Base-by-base conservation (phyloP, 371 early-diverging fungal genomes). In the Quaeritorhiza haematococci region DNA sequence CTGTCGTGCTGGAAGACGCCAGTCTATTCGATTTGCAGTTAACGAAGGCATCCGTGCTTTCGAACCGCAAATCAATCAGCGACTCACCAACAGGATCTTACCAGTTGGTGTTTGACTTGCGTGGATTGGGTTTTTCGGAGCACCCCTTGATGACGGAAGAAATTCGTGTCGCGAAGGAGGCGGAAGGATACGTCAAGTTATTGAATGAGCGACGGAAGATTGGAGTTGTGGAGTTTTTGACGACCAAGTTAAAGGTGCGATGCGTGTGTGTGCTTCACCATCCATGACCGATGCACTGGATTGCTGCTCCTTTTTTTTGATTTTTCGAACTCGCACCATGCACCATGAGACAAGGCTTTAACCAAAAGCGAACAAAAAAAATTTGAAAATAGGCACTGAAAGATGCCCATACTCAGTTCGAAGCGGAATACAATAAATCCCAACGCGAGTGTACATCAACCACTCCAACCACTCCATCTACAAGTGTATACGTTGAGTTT, bases 61-160 rank as follows among this genome's bases (percentile, higher is more conserved):
- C 50, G 32, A 50, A 28, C 30, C 19, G 24, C 28, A 19, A 32
- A 28, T 28, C 28, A 50, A 19, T 30, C 10, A 28, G 24, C 8
- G 50, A 50, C 50, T 6, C 24, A 28, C 50, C 50, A 30, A 50
- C 29, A 8, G 69, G 63, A 26, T 32, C 58, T 17, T 71, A 64
- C 55, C 32, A 57, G 0, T 57, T 76, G n/a, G 62, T 69, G 30
- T 44, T 77, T 26, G 66, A 71, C 38, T 30, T 76, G 6, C 53
- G 56, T 8, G 41, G 49, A 3, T 17, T 77, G 6, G 13, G 33
- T 19, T 61, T 77, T 21, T 5, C 19, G 15, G 66, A 70, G n/a
- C 78, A 77, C 59, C 74, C 74, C 33, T 55, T 75, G 27, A 69
- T 77, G 67, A 55, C 58, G 1, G 67, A 72, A 21, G 78, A 77